A percentile compares a stretch with the other conserved stretches of the same genome.
phyloP scores from a whole-genome alignment of 495 filamentous ascomycete species.

The Lineolata rhizophorae region DNA sequence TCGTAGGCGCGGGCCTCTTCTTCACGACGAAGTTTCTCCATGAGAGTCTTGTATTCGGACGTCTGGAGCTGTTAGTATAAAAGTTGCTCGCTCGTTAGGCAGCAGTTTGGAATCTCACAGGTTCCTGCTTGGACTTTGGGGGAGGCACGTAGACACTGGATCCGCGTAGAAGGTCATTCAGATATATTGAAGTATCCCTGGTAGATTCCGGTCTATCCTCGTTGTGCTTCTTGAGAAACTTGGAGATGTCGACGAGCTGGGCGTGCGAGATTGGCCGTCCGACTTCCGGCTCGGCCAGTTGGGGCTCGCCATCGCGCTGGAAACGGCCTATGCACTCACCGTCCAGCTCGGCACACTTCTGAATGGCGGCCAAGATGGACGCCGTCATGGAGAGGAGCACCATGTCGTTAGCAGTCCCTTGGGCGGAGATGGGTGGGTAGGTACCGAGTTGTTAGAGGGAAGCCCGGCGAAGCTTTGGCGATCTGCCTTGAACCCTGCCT shows the following conservation, averaged over 20 bases:
- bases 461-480: too few species aligned
- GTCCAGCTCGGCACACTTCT: constrained; percentile 15
- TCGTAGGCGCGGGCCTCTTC: constrained; percentile 63
- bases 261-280: constrained; percentile 61
- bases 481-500: too few species aligned
- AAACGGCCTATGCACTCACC: too few species aligned
- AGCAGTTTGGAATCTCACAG: constrained; percentile 27
- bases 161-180: constrained; percentile 48
- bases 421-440: too few species aligned
- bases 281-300: constrained; percentile 21
- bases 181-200: constrained; percentile 5
- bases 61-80: constrained; percentile 20
- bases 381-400: constrained; percentile 57
- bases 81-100: neutral
- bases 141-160: constrained; percentile 55
- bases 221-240: constrained; percentile 21
- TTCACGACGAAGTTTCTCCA: constrained; percentile 61
- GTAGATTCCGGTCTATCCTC: neutral
- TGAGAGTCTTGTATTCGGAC: constrained; percentile 70
- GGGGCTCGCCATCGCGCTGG: constrained; percentile 9
- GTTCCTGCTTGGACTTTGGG: constrained; percentile 54
- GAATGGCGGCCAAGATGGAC: constrained; percentile 41
- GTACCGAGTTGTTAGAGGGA: too few species aligned
- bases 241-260: constrained; percentile 49
- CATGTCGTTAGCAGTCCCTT: constrained; percentile 26